Evolutionary conservation across 2,329 filamentous ascomycete genomes (phyloP).

Genomic region (Apiospora kogelbergensis): DNA sequence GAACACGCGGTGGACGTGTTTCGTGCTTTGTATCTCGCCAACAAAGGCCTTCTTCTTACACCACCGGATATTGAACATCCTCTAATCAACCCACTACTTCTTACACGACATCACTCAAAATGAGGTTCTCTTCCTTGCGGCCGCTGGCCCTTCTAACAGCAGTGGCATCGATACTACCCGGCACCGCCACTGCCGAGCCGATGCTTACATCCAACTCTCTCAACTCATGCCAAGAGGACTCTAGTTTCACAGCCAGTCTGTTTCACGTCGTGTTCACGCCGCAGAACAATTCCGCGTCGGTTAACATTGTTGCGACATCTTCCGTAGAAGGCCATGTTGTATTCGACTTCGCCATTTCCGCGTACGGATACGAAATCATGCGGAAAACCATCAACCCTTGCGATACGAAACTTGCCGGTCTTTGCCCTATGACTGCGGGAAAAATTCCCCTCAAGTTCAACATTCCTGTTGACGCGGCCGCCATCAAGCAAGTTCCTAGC

Average conservation of each 20-base stretch:
- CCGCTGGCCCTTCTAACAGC: constrained; percentile 47
- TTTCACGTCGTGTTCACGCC: constrained; percentile 85
- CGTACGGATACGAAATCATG: constrained; percentile 78
- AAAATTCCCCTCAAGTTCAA: constrained; percentile 76
- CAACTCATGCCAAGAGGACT: constrained; percentile 81
- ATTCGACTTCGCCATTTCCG: constrained; percentile 73
- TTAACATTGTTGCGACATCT: constrained; percentile 79
- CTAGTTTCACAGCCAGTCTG: constrained; percentile 80
- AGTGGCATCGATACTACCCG: constrained; percentile 42
- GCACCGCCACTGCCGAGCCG: constrained; percentile 56
- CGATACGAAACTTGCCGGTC: constrained; percentile 63
- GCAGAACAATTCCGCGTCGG: constrained; percentile 67
- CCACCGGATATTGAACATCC: neutral
- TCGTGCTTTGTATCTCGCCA: neutral
- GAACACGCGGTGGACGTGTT: constrained; percentile 8
- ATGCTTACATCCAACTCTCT: constrained; percentile 81
- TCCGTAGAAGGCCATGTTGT: constrained; percentile 78
- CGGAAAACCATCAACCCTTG: constrained; percentile 74
- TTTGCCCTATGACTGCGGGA: constrained; percentile 90
- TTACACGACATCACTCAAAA: constrained; percentile 29
- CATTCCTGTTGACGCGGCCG: constrained; percentile 52
- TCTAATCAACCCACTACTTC: constrained; percentile 9
- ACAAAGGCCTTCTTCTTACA: constrained; percentile 1
- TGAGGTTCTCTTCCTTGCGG: constrained; percentile 47
- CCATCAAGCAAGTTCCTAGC: constrained; percentile 64